These are phyloP conservation scores for Capillidium heterosporum DNA, from an alignment of 371 early-diverging fungal species.

Conservation along the genomic window DNA sequence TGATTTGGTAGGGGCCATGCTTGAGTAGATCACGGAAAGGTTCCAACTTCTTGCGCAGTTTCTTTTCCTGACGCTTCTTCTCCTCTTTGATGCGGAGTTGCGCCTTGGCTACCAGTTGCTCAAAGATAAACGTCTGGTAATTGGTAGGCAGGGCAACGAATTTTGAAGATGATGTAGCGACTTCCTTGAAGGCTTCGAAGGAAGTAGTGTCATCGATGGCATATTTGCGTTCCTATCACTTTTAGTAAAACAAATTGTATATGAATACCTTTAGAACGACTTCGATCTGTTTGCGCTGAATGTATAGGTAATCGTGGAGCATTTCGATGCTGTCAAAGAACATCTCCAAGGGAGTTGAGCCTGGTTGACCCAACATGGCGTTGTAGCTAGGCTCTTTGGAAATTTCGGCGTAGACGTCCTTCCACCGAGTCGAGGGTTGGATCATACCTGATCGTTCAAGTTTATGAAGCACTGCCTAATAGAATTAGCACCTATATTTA, in stretches of 20 bases:
- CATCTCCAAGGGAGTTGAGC: conserved; percentile 73
- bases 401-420: conserved; percentile 57
- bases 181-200: conserved; percentile 22
- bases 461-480: conserved; percentile 38
- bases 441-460: conserved; percentile 11
- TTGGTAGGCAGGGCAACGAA: conserved; percentile 11
- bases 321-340: conserved; percentile 79
- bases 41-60: conserved; percentile 47
- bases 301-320: conserved; percentile 52
- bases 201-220: conserved; percentile 27
- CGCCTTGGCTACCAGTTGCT: conserved; percentile 41
- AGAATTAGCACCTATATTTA: conserved; percentile 35
- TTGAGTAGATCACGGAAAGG: conserved; percentile 52
- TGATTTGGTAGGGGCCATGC: conserved; percentile 34
- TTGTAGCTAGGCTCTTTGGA: conserved; percentile 46
- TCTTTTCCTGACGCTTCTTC: conserved; percentile 43
- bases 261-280: conserved; percentile 25
- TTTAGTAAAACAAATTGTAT: not conserved
- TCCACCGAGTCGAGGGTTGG: conserved; percentile 30
- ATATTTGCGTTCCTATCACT: conserved; percentile 19
- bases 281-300: conserved; percentile 45
- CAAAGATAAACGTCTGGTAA: conserved; percentile 22
- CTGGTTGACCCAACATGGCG: conserved; percentile 61
- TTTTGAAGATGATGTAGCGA: conserved; percentile 15
- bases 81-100: conserved; percentile 45